Evolutionary conservation across 164 flowering plant species (phyloP), one percentile per base, ranked within the genome.

Genomic region (Tetracentron sinense): DNA sequence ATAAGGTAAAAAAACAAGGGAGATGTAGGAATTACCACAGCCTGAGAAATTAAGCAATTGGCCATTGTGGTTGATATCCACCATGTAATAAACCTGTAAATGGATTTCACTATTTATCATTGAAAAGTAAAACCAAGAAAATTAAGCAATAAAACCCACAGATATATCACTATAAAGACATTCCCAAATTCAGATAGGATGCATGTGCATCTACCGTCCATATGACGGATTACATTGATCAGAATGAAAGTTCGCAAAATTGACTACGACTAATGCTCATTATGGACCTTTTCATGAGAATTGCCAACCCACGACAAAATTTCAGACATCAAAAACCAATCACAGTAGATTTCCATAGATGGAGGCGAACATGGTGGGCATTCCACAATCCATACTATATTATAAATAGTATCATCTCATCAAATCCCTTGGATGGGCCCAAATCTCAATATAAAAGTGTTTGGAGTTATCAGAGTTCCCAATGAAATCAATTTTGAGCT

Each of bases 31-130:
- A 58, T 74, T 85, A 94, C 98, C 98, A 71, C 98, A 94, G 42
- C 98, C 98, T 27, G 98, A 83, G 78, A 79, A 89, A 72, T 94
- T 88, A 42, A 90, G 78, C 75, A 83, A 61, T 67, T 82, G 81
- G 52, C 79, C 83, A 53, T 69, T 65, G 52, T 78, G 74, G 56
- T 75, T 71, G 57, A 65, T 33, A 66, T 92, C 93, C 68, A 94
- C 56, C 95, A 94, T 91, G 83, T 89, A 94, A 79, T 94, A 94
- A 61, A 91, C 91, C 98, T 94, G 83, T 22, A 73, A 49, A 66
- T 47, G 4, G 56, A 49, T 42, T 12, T 30, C 15, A 30, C 28
- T 47, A 65, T 11, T 20, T 6, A 48, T 50, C 31, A 35, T n/a
- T 7, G 2, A 10, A n/a, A 31, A 16, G 20, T 51, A 48, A 54